Conservation (phyloP, 176 grass and related monocot species). For the Aegilops longissima region DNA sequence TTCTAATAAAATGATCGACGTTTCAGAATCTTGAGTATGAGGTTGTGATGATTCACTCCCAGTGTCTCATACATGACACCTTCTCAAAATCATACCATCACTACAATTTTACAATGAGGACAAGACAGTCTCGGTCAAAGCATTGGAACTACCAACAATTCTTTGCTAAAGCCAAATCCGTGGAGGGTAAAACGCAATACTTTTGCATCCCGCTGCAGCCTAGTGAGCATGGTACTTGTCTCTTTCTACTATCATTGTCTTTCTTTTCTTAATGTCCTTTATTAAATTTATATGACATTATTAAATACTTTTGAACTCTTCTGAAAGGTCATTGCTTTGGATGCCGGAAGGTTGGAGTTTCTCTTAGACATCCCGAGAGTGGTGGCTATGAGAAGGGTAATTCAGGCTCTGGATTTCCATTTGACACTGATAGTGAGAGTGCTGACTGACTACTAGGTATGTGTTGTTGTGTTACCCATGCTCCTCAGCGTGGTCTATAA, state of each 20-base stretch:
- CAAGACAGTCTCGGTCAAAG: background rate
- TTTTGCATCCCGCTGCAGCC: conserved; percentile 10
- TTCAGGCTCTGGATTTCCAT: conserved; percentile 6
- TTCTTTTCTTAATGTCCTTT: background rate
- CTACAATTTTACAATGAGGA: conserved; percentile 13
- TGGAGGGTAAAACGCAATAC: background rate
- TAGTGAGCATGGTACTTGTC: background rate
- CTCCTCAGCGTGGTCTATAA: background rate
- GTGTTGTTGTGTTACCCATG: background rate
- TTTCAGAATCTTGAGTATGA: background rate
- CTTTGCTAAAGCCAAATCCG: background rate
- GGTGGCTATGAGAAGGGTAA: conserved; percentile 6
- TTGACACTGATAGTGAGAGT: background rate
- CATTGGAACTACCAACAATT: background rate
- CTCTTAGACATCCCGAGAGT: background rate
- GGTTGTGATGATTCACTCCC: conserved; percentile 3
- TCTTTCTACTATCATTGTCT: background rate
- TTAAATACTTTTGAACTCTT: background rate
- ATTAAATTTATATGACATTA: no score
- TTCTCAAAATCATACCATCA: conserved; percentile 8
- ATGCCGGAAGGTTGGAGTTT: background rate
- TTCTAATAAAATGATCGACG: background rate
- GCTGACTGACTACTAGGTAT: background rate
- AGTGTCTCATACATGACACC: background rate
- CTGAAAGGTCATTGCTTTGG: conserved; percentile 11